These are phyloP conservation scores for Fusarium sp. DNA, from an alignment of 2,329 filamentous ascomycete genomes.

Conservation along the genomic window DNA sequence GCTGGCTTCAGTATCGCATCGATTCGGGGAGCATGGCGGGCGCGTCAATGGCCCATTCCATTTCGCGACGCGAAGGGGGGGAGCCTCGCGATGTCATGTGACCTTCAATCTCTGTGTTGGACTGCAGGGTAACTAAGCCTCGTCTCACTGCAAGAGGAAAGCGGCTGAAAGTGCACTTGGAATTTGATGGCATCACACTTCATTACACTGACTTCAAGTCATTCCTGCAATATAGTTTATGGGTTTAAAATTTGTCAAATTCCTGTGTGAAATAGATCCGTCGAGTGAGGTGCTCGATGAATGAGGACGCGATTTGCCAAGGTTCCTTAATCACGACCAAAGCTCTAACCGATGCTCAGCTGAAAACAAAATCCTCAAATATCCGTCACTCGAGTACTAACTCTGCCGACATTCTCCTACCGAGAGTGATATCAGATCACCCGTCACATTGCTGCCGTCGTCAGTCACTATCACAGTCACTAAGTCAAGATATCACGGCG, in stretches of 20 bases:
- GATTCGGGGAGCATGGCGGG: background rate
- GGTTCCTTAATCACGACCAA: background rate
- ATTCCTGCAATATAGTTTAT: background rate
- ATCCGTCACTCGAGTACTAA: background rate
- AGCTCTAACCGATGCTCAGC: background rate
- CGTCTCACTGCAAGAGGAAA: background rate
- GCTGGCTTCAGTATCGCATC: background rate
- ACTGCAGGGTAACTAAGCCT: constrained; percentile 1
- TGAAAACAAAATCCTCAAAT: background rate
- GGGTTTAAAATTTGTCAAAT: background rate
- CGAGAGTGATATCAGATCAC: background rate
- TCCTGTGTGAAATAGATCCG: background rate
- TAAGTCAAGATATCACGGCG: background rate
- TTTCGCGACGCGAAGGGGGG: constrained; percentile 19
- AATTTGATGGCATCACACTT: background rate
- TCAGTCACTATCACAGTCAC: constrained; percentile 28
- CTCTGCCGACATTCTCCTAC: background rate
- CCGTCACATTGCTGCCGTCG: background rate
- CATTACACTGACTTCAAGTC: background rate
- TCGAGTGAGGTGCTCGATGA: background rate
- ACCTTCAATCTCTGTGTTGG: background rate
- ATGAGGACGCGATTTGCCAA: background rate
- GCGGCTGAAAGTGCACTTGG: background rate
- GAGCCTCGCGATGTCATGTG: constrained; percentile 32
- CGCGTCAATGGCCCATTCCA: constrained; percentile 2